These are phyloP conservation scores for Whalleya microplaca DNA, from an alignment of 2,329 filamentous ascomycete genomes.

Conservation along the genomic window DNA sequence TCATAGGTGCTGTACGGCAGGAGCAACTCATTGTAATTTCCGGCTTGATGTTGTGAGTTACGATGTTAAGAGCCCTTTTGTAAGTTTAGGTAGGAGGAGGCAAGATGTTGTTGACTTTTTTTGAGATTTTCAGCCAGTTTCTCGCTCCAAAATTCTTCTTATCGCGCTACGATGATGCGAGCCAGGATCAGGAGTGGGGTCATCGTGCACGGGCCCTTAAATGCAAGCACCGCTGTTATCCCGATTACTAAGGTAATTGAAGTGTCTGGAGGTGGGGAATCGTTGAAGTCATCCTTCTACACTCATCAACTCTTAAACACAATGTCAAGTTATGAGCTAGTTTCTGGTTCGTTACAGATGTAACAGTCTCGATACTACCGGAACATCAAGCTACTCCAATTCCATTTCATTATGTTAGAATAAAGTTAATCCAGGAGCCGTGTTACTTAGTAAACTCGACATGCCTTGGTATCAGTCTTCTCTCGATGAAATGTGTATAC, in stretches of 20 bases:
- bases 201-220: background rate
- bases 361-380: background rate
- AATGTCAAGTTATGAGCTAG: background rate
- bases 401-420: too few species aligned
- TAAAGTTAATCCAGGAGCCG: background rate
- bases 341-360: background rate
- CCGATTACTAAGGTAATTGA: too few species aligned
- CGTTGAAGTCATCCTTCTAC: background rate
- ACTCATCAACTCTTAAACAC: background rate
- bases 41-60: background rate
- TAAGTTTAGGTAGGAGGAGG: too few species aligned
- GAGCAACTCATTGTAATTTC: constrained; percentile 49
- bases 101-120: constrained; percentile 3
- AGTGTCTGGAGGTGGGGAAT: background rate
- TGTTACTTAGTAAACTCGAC: background rate
- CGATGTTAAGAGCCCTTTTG: background rate
- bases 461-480: background rate
- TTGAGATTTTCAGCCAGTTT: constrained; percentile 1
- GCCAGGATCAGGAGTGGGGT: background rate
- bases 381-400: background rate
- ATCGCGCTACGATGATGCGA: background rate
- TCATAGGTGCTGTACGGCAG: constrained; percentile 50
- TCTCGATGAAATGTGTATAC: too few species aligned
- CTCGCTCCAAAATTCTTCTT: constrained; percentile 3
- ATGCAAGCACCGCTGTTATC: too few species aligned